phyloP scores from a whole-genome alignment of 768 basidiomycete genomes.

The Leucosporidium yakuticum region DNA sequence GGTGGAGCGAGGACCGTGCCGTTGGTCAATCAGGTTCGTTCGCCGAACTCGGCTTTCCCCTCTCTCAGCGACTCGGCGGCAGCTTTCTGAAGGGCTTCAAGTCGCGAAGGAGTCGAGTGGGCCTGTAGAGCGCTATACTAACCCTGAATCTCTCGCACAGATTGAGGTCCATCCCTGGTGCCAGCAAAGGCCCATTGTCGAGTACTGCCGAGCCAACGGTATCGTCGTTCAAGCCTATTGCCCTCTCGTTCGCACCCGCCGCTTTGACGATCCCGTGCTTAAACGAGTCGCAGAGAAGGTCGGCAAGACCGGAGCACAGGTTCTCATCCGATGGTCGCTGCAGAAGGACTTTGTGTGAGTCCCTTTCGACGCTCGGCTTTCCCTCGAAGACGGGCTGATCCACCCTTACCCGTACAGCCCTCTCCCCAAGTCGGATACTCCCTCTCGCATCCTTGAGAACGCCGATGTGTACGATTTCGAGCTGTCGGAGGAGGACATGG shows the following conservation, averaged over 20 bases:
- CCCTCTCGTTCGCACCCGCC: slow-evolving; percentile 57
- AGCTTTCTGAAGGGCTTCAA: background rate
- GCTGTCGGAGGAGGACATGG: slow-evolving; percentile 61
- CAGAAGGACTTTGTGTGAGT: slow-evolving; percentile 43
- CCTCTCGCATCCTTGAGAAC: slow-evolving; percentile 60
- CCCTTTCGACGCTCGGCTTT: no score
- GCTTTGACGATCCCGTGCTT: slow-evolving; percentile 50
- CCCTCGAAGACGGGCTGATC: background rate
- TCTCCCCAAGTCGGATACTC: slow-evolving; percentile 70
- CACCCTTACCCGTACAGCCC: slow-evolving; percentile 57
- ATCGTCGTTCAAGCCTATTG: slow-evolving; percentile 69
- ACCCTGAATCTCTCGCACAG: no score
- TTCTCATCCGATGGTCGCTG: slow-evolving; percentile 50
- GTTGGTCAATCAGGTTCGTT: slow-evolving; percentile 48
- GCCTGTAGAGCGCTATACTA: no score
- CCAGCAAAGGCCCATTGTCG: slow-evolving; percentile 58
- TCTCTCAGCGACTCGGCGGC: slow-evolving; percentile 24
- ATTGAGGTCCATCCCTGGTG: slow-evolving; percentile 60
- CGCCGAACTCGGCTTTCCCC: background rate
- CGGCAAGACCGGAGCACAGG: slow-evolving; percentile 45
- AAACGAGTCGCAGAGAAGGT: slow-evolving; percentile 49
- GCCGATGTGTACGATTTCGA: slow-evolving; percentile 69
- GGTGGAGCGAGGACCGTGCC: slow-evolving; percentile 60
- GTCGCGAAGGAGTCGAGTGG: no score
- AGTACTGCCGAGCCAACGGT: slow-evolving; percentile 53